phyloP scores from a whole-genome alignment of 371 early-diverging fungal species.

The Syncephalastrum racemosum region DNA sequence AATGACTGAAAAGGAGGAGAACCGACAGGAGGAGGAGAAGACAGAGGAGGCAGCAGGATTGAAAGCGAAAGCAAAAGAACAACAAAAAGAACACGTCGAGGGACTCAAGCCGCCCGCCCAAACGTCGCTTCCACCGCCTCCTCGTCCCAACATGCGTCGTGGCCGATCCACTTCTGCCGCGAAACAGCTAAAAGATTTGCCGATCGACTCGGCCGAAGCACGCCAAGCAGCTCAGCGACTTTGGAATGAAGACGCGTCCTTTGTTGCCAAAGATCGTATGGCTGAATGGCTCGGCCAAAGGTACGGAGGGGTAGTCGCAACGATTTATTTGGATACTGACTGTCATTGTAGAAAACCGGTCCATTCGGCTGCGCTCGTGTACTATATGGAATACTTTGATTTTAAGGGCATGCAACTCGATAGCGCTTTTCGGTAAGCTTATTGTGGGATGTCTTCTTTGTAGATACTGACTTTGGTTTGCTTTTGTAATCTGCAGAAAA shows the following conservation, averaged over 20 bases:
- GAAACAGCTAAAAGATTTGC: no score
- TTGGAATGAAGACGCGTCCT: conserved; percentile 38
- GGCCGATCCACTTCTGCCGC: no score
- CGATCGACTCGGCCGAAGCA: conserved; percentile 16
- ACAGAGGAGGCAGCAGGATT: no score
- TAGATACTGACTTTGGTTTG: not conserved
- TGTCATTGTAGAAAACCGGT: conserved; percentile 36
- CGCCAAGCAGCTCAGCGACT: conserved; percentile 28
- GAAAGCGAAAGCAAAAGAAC: no score
- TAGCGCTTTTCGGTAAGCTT: conserved; percentile 64
- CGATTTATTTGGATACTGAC: not conserved
- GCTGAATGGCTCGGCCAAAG: conserved; percentile 51
- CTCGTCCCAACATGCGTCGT: no score
- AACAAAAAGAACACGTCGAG: conserved; percentile 2
- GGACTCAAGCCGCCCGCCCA: conserved; percentile 54
- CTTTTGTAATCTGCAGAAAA: conserved; percentile 22
- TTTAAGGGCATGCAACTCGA: conserved; percentile 72
- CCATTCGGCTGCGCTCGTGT: conserved; percentile 55
- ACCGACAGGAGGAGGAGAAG: no score
- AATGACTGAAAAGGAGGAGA: no score
- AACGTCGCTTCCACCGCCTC: conserved; percentile 82
- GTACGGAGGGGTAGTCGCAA: conserved; percentile 12
- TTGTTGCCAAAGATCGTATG: conserved; percentile 37
- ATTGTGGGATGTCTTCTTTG: not conserved
- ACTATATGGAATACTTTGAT: conserved; percentile 77